Evolutionary conservation across 1,284 basidiomycete genomes (phyloP).

Genomic region (Ceratorhiza oryzae-sativae): DNA sequence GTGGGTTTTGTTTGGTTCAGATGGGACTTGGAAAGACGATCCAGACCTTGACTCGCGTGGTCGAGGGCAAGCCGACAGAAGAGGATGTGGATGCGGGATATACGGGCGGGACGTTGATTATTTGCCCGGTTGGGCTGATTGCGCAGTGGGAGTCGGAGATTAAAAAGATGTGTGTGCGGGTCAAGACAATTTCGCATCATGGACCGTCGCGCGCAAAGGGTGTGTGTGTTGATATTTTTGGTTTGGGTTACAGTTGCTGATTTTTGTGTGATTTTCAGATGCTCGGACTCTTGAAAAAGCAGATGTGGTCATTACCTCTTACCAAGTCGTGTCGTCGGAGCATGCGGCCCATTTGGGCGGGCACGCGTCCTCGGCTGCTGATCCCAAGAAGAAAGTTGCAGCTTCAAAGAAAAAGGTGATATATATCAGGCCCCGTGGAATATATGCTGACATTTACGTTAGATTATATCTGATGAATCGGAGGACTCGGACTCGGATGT

Average conservation of each 20-base stretch:
- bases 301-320: conserved; percentile 85
- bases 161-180: conserved; percentile 72
- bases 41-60: conserved; percentile 85
- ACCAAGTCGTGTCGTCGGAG: conserved; percentile 80
- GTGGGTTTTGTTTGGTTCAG: conserved; percentile 21
- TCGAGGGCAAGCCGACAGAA: conserved; percentile 73
- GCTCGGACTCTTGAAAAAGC: conserved; percentile 64
- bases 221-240: conserved; percentile 48
- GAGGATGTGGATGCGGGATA: conserved; percentile 76
- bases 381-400: conserved; percentile 54
- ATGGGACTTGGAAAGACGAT: conserved; percentile 86
- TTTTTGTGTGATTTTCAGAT: conserved; percentile 55
- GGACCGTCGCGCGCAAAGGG: conserved; percentile 74
- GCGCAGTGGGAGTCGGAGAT: conserved; percentile 93
- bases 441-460: conserved; percentile 53
- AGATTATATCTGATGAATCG: conserved; percentile 43
- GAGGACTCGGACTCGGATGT: conserved; percentile 39
- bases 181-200: conserved; percentile 83
- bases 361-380: conserved; percentile 51
- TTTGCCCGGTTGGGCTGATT: conserved; percentile 85
- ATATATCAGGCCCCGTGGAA: conserved; percentile 54
- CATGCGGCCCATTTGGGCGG: conserved; percentile 59
- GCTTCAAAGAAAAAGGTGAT: conserved; percentile 50
- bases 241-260: neutral
- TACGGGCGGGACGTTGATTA: conserved; percentile 57